phyloP scores from a whole-genome alignment of 2,329 filamentous ascomycete genomes.

The Beauveria medogensis region DNA sequence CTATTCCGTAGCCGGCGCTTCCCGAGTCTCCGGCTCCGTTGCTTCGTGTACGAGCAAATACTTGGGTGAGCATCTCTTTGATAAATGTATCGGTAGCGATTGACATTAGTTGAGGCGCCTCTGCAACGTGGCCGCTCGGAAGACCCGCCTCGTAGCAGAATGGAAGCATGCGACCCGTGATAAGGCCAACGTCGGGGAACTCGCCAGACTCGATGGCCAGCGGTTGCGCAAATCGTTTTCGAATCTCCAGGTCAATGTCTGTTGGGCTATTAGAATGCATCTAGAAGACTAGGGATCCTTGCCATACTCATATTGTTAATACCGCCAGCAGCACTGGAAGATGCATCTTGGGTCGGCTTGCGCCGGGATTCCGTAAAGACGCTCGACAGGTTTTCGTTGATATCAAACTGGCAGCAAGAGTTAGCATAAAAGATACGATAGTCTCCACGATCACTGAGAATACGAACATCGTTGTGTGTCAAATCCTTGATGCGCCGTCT shows the following conservation, averaged over 20 bases:
- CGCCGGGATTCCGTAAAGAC: constrained; percentile 45
- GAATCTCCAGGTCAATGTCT: constrained; percentile 61
- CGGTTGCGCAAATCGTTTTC: constrained; percentile 56
- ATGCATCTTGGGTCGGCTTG: constrained; percentile 47
- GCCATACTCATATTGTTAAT: constrained; percentile 72
- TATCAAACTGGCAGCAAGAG: constrained; percentile 37
- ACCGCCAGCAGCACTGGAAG: constrained; percentile 58
- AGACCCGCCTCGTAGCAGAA: constrained; percentile 61
- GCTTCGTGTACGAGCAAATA: constrained; percentile 56
- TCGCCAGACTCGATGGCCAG: constrained; percentile 61
- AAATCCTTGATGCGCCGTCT: constrained; percentile 60
- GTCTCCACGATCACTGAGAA: neutral
- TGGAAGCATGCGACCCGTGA: constrained; percentile 58
- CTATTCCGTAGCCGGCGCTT: constrained; percentile 55
- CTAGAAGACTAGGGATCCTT: neutral
- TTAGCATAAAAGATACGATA: neutral
- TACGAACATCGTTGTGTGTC: constrained; percentile 49
- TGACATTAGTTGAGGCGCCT: constrained; percentile 56
- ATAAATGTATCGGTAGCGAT: constrained; percentile 60
- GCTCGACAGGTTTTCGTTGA: constrained; percentile 43
- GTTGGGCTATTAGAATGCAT: constrained; percentile 15
- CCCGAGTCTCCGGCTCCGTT: constrained; percentile 57
- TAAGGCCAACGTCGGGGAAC: constrained; percentile 56
- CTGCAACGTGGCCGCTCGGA: constrained; percentile 47
- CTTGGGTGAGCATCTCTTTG: constrained; percentile 55